A percentile compares a stretch with the other conserved stretches of the same genome.
Conservation (phyloP, 192 early-diverging fungal genomes). For the Entrophospora sp. region DNA sequence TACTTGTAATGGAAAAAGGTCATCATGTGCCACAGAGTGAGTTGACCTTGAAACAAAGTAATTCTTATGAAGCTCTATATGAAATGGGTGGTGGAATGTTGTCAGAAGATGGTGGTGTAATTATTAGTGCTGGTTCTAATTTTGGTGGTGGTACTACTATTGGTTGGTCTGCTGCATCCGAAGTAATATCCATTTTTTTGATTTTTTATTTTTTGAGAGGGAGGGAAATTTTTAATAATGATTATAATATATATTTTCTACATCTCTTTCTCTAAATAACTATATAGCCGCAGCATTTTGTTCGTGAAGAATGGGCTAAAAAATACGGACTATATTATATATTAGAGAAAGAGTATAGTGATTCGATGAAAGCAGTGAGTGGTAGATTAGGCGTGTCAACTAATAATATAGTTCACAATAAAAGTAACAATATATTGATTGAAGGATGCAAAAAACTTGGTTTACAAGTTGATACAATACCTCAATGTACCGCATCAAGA, state of each 20-base stretch:
- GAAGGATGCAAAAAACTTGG: slow-evolving; percentile 65
- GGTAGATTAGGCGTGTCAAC: slow-evolving; percentile 48
- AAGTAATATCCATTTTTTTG: slow-evolving; percentile 28
- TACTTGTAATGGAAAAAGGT: slow-evolving; percentile 70
- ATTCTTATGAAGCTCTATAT: slow-evolving; percentile 43
- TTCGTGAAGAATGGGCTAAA: slow-evolving; percentile 65
- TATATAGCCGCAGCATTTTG: slow-evolving; percentile 45
- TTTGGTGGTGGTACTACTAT: slow-evolving; percentile 72
- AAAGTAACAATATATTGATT: slow-evolving; percentile 48
- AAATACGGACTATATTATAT: slow-evolving; percentile 54
- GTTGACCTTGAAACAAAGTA: slow-evolving; percentile 39
- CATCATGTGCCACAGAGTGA: slow-evolving; percentile 46
- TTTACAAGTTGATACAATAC: slow-evolving; percentile 40
- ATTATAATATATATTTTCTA: neutral
- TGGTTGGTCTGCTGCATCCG: slow-evolving; percentile 57
- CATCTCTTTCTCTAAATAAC: slow-evolving; percentile 1
- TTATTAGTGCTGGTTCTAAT: slow-evolving; percentile 49
- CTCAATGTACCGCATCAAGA: slow-evolving; percentile 54
- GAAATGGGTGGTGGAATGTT: slow-evolving; percentile 44
- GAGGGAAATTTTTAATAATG: slow-evolving; percentile 11
- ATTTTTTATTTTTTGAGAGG: neutral
- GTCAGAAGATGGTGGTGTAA: slow-evolving; percentile 44
- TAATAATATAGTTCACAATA: slow-evolving; percentile 50
- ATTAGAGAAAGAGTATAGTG: slow-evolving; percentile 31
- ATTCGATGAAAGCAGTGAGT: slow-evolving; percentile 47